phyloP scores from a whole-genome alignment of 768 basidiomycete species.

The Rhodotorula kratochvilovae region DNA sequence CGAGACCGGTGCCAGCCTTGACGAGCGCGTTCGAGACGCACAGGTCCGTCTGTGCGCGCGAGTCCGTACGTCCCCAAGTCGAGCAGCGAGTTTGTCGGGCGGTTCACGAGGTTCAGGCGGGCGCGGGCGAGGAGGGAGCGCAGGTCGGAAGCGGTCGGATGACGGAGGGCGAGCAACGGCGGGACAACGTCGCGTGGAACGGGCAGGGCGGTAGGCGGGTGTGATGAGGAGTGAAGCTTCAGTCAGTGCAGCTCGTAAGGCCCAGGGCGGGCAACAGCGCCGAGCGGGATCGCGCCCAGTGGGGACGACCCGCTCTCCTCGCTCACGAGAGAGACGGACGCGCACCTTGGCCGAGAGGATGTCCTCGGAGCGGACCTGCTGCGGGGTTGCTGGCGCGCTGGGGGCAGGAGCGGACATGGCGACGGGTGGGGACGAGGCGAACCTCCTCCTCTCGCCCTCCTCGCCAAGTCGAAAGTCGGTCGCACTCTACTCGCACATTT shows the following conservation, averaged over 20 bases:
- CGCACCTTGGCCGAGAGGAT: conserved; percentile 79
- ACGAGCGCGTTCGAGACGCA: conserved; percentile 72
- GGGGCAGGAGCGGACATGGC: not conserved
- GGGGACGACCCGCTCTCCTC: not conserved
- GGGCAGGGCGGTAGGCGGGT: too few relatives aligned
- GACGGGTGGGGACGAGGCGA: not conserved
- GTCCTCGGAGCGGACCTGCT: conserved; percentile 77
- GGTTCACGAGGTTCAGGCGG: too few relatives aligned
- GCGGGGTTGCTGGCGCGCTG: conserved; percentile 43
- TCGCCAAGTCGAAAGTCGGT: too few relatives aligned
- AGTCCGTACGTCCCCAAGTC: too few relatives aligned
- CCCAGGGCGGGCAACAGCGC: too few relatives aligned
- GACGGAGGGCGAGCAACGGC: not conserved
- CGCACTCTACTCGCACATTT: too few relatives aligned
- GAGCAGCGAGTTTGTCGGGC: not conserved
- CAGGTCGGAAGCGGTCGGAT: not conserved
- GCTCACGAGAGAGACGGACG: too few relatives aligned
- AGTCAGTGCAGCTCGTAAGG: too few relatives aligned
- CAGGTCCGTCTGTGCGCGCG: conserved; percentile 44
- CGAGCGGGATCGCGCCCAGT: not conserved
- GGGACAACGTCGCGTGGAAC: too few relatives aligned
- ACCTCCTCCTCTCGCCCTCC: too few relatives aligned
- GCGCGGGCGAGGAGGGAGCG: not conserved
- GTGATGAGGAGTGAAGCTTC: too few relatives aligned
- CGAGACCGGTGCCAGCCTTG: conserved; percentile 83